Conservation (phyloP, 2,329 filamentous ascomycete genomes). For the Cladosporium sp. region DNA sequence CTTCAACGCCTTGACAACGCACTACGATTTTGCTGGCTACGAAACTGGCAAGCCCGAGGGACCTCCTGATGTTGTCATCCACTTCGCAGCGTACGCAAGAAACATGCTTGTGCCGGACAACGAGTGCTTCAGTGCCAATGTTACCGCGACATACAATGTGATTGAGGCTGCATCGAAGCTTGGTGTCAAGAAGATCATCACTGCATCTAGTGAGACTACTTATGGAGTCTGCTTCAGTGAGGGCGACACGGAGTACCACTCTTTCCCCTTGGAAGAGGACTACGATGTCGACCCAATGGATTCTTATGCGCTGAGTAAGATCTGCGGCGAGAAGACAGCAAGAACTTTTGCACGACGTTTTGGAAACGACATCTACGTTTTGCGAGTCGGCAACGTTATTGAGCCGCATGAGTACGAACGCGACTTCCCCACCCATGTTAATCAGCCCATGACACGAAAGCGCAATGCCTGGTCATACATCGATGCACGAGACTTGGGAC, state of each 20-base stretch:
- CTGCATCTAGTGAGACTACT: slow-evolving; percentile 56
- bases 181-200: slow-evolving; percentile 58
- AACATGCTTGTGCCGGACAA: slow-evolving; percentile 61
- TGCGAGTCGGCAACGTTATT: slow-evolving; percentile 59
- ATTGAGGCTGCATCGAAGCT: slow-evolving; percentile 61
- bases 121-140: slow-evolving; percentile 55
- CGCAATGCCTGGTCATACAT: slow-evolving; percentile 62
- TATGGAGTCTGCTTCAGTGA: slow-evolving; percentile 62
- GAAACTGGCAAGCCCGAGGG: slow-evolving; percentile 39
- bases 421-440: slow-evolving; percentile 51
- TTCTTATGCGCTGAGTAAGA: slow-evolving; percentile 57
- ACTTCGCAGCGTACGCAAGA: slow-evolving; percentile 57
- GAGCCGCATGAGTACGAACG: slow-evolving; percentile 57
- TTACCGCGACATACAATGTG: slow-evolving; percentile 56
- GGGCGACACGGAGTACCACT: slow-evolving; percentile 53
- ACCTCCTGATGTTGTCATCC: slow-evolving; percentile 58
- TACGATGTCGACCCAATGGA: slow-evolving; percentile 59
- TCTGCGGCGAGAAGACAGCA: slow-evolving; percentile 56
- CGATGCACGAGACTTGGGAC: slow-evolving; percentile 58
- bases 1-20: slow-evolving; percentile 53
- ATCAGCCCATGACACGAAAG: slow-evolving; percentile 48
- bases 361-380: slow-evolving; percentile 55
- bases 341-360: slow-evolving; percentile 55
- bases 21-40: slow-evolving; percentile 52
- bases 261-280: slow-evolving; percentile 57